Evolutionary conservation across 2,329 filamentous ascomycete genomes (phyloP), one percentile per base, ranked within the genome.

Genomic region (Cladosporium cucumerinum): DNA sequence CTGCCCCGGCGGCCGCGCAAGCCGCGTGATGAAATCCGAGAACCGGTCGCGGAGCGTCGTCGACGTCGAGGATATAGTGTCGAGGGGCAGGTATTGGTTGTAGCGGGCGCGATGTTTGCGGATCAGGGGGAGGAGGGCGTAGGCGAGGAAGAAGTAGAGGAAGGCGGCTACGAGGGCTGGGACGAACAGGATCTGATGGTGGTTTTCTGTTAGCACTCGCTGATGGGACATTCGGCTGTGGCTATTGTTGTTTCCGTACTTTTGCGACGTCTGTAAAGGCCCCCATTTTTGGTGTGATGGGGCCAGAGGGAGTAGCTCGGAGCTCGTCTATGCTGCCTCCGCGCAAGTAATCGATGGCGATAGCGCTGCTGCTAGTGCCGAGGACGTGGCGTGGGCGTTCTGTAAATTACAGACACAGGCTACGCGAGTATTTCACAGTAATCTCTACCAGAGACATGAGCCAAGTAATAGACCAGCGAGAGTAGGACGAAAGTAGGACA

Each of bases 41-140:
- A 80, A 67, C 32, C 76, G 75, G 23, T 71, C 67, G 14, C 73
- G 69, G 1, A 77, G 51, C 10, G 68, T 68, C 30, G 68, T 66
- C 4, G 75, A 73, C 16, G 70, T 71, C 48, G 69, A 63, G 46
- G 71, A 70, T 57, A 75, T 66, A 46, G 64, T 72, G 55, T 70
- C 67, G 39, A 75, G 66, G 14, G 78, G 73, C 48, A 81, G 74
- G 69, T 81, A 81, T 63, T 81, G 78, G 65, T 71, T 73, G 74
- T 82, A 82, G 70, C 78, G 77, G 65, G 72, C 74, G 69, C 78
- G 76, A 69, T 82, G 77, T 60, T 75, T 77, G 70, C 78, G 79
- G 57, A 79, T 71, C 57, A 82, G 75, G 54, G 81, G 81, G 26
- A 82, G 68, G 68, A 82, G 64, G 66, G 78, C 58, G 69, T 78